Evolutionary conservation across 768 basidiomycete genomes (phyloP), one percentile per base, ranked within the genome.

Genomic region (Bullera alba): DNA sequence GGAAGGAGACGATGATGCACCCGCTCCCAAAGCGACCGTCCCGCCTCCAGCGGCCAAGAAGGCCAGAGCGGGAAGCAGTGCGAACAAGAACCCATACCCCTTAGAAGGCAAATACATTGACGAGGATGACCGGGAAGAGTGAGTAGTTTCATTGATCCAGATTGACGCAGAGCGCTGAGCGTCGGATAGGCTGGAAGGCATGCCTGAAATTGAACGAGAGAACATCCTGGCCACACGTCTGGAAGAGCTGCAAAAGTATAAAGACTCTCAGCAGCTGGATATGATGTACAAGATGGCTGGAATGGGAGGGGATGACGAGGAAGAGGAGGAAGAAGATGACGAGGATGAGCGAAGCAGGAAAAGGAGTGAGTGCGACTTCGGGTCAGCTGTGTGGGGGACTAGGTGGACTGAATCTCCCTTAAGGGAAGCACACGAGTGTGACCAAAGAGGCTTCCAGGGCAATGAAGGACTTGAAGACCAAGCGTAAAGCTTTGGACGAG

Each of bases 181-280:
- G 32, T 8, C n/a, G 10, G 16, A 10, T 22, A 96, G 92, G 46
- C 76, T 97, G 27, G 75, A 88, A 63, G 71, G 76, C 21, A 77
- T 93, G 80, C 79, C 84, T 32, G 93, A 97, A 73, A 79, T 95
- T 61, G 85, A 91, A 53, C 82, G 93, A 48, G 93, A 97, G 72
- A 81, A 81, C 28, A 85, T 89, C 43, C 77, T 97, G 19, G 85
- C 86, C 0, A 77, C 81, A 53, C 83, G 93, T 6, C 75, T 80
- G 28, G 91, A 91, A 53, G 82, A 89, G 72, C 80, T 84, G 74
- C 85, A 88, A 70, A 79, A 81, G 56, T 76, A 81, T 42, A 78
- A 81, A 53, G 85, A 88, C 73, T 80, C 81, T 58, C 77, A 79
- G 42, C 79, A 83, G 60, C 74, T 95, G 7, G 81, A 83, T 25